Conservation (phyloP, 163 green algal genomes). For the Coccomyxa subellipsoidea region DNA sequence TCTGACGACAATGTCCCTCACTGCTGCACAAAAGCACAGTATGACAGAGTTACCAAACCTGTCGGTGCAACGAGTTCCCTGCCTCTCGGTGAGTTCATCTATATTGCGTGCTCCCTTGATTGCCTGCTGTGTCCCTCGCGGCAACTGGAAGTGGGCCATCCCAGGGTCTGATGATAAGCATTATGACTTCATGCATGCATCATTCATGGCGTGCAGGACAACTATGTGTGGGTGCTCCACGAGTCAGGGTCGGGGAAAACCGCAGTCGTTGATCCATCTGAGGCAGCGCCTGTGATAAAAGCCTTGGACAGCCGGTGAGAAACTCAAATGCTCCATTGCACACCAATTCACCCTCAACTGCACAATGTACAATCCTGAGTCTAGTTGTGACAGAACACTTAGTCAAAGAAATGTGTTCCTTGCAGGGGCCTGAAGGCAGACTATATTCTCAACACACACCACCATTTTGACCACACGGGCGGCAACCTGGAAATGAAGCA, state of each 20-base stretch:
- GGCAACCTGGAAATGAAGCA: conserved; percentile 85
- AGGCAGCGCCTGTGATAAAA: conserved; percentile 65
- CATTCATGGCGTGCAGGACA: conserved; percentile 56
- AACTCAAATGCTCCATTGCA: neutral
- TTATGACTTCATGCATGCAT: conserved; percentile 1
- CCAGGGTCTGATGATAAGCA: too few relatives aligned
- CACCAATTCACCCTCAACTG: neutral
- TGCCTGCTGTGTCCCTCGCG: too few relatives aligned
- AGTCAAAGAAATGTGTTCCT: neutral
- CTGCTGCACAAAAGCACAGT: neutral
- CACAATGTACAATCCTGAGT: too few relatives aligned
- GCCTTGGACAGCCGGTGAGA: conserved; percentile 50
- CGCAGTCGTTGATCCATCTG: conserved; percentile 88
- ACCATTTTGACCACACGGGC: conserved; percentile 69
- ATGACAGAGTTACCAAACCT: neutral
- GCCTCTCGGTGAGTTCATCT: conserved; percentile 5
- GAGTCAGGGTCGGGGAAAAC: conserved; percentile 53
- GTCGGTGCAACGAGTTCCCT: conserved; percentile 8
- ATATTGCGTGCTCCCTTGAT: too few relatives aligned
- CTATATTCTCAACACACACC: conserved; percentile 95
- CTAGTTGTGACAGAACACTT: too few relatives aligned
- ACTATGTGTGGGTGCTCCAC: conserved; percentile 90
- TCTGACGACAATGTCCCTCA: neutral
- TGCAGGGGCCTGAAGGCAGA: conserved; percentile 49
- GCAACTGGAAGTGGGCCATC: too few relatives aligned